Base-by-base conservation (phyloP, 2,329 filamentous ascomycete species). In the Coniochaeta hoffmannii region DNA sequence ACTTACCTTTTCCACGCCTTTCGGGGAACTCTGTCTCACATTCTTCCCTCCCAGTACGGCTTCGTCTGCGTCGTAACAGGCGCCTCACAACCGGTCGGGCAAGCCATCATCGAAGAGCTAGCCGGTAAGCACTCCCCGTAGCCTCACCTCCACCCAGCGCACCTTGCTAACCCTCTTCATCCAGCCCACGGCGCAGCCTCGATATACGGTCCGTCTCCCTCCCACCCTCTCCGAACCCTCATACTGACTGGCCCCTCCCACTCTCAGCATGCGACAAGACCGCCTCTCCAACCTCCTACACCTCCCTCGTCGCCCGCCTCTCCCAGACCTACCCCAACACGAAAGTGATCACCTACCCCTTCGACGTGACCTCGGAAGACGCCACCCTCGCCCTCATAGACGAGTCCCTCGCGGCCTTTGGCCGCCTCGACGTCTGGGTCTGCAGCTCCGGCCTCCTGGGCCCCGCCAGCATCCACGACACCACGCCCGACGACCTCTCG, bases 31-130 rank as follows among this genome's bases (percentile, higher is more conserved):
- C 46, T 12, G 58, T 35, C 50, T 56, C 19, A 54, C n/a, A n/a
- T n/a, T 30, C 19, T 26, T 30, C 53, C 6, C 31, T 19, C 10
- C n/a, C 59, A 82, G 76, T 82, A 85, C 66, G 83, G 83, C 44
- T 86, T 86, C 61, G 78, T 86, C 19, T 86, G 83, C 61, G 77
- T 86, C 14, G 82, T 86, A 5, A 85, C 82, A 1, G 82, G 82
- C 14, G 81, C 82, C 24, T 78, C 78, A 1, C 80, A 83, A 62
- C 78, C 82, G 1, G 75, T 86, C 14, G 83, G 83, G 9, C 75
- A 75, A 60, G 81, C 82, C 26, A 83, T 86, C 55, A 76, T 82
- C 17, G 67, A 73, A 41, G 83, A 86, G 63, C 70, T 86, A 36
- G 83, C 82, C 59, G 76, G 80, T 80, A 61, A 41, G 53, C 22